phyloP scores from a whole-genome alignment of 257 asterid species.

The Petunia axillaris region DNA sequence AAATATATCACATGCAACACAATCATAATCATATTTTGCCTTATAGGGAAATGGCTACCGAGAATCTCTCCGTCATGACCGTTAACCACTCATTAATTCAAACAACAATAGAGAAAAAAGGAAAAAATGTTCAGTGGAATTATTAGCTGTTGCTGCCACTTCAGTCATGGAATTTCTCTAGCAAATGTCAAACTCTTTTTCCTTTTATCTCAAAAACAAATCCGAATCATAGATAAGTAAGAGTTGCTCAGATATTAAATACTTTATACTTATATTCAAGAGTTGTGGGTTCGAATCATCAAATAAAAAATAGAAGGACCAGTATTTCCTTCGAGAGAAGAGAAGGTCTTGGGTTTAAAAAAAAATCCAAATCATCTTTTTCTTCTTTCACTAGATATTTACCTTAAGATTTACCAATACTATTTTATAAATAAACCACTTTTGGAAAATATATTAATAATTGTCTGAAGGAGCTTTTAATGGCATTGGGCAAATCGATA shows the following conservation, averaged over 20 bases:
- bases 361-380: neutral
- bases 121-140: neutral
- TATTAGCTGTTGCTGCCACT: neutral
- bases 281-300: no score
- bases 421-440: no score
- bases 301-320: no score
- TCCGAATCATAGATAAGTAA: neutral
- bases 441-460: no score
- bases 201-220: neutral
- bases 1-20: no score
- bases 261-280: neutral
- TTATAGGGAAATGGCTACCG: neutral
- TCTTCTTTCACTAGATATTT: neutral
- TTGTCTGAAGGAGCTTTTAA: neutral
- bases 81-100: conserved; percentile 1
- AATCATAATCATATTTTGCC: neutral
- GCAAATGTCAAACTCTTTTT: neutral
- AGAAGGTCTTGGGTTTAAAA: no score
- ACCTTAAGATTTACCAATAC: neutral
- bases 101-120: neutral
- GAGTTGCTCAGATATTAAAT: neutral
- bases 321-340: no score
- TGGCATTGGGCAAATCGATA: neutral
- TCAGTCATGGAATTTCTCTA: neutral
- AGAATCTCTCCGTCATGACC: conserved; percentile 20